Percentiles rank a stretch among this genome's conserved stretches.
Evolutionary conservation across 257 asterid genomes (phyloP).

Genomic region (Plectranthus barbatus): DNA sequence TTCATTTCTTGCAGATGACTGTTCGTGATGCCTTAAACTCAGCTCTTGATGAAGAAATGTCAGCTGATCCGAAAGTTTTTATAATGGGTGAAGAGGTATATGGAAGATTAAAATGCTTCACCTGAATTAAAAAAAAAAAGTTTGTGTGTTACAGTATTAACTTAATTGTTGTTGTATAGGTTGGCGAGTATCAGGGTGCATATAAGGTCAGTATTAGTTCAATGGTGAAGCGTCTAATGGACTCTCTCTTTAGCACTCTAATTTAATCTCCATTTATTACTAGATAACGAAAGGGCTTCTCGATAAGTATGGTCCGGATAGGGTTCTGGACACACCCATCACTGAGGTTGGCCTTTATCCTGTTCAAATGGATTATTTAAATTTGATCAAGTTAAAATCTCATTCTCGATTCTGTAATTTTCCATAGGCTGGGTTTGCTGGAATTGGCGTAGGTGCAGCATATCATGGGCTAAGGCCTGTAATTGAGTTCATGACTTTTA

Average conservation of each 20-base stretch:
- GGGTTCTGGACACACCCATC: slow-evolving; percentile 81
- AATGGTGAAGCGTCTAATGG: neutral
- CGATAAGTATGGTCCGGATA: slow-evolving; percentile 78
- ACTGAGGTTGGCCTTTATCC: slow-evolving; percentile 54
- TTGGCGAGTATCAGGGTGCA: slow-evolving; percentile 94
- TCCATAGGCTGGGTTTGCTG: slow-evolving; percentile 74
- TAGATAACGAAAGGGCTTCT: slow-evolving; percentile 76
- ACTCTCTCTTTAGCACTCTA: neutral
- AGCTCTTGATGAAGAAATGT: slow-evolving; percentile 95
- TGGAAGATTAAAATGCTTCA: neutral
- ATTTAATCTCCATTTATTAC: neutral
- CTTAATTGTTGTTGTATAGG: slow-evolving; percentile 31
- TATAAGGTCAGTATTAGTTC: slow-evolving; percentile 54
- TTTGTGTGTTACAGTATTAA: neutral
- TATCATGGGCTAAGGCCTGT: slow-evolving; percentile 73
- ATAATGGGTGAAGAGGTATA: slow-evolving; percentile 89
- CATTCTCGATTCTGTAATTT: neutral
- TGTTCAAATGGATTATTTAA: neutral
- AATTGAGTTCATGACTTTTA: slow-evolving; percentile 78
- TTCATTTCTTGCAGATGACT: slow-evolving; percentile 43
- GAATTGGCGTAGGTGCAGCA: slow-evolving; percentile 88
- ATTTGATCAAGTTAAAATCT: neutral
- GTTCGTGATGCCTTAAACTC: slow-evolving; percentile 85
- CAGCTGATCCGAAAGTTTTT: slow-evolving; percentile 85
- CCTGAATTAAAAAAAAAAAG: neutral